phyloP scores from a whole-genome alignment of 1,284 basidiomycete genomes.

The Dichomitus squalens region DNA sequence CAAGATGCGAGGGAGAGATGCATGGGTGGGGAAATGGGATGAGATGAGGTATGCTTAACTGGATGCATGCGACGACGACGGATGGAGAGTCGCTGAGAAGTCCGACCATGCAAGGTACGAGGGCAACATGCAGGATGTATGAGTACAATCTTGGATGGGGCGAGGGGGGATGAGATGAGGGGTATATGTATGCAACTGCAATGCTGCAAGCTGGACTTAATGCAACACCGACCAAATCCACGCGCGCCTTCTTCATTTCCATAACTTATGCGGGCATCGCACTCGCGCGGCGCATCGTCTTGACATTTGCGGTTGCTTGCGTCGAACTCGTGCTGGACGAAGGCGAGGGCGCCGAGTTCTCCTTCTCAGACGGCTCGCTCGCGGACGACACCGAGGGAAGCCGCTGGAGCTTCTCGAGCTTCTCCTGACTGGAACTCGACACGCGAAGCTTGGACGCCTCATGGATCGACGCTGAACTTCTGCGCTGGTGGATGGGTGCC shows the following conservation, averaged over 20 bases:
- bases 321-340: constrained; percentile 14
- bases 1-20: constrained; percentile 11
- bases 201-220: constrained; percentile 9
- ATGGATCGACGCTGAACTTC: constrained; percentile 37
- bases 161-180: not conserved
- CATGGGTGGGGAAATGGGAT: too few species aligned
- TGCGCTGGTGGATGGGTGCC: constrained; percentile 19
- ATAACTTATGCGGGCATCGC: constrained; percentile 21
- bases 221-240: constrained; percentile 11
- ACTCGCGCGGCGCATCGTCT: constrained; percentile 22
- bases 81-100: not conserved
- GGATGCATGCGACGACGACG: constrained; percentile 8
- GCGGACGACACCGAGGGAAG: constrained; percentile 31
- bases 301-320: constrained; percentile 5
- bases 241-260: not conserved
- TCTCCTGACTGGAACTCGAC: constrained; percentile 26
- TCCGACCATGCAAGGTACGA: not conserved
- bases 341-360: constrained; percentile 34
- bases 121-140: not conserved
- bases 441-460: constrained; percentile 26
- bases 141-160: not conserved
- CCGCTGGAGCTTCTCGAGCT: constrained; percentile 27
- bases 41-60: not conserved
- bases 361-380: constrained; percentile 48
- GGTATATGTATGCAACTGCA: constrained; percentile 7